Percentiles rank a stretch among this genome's conserved stretches.
These are phyloP conservation scores for Vigna hirtella DNA, from an alignment of 306 rosid genomes.

Conservation along the genomic window DNA sequence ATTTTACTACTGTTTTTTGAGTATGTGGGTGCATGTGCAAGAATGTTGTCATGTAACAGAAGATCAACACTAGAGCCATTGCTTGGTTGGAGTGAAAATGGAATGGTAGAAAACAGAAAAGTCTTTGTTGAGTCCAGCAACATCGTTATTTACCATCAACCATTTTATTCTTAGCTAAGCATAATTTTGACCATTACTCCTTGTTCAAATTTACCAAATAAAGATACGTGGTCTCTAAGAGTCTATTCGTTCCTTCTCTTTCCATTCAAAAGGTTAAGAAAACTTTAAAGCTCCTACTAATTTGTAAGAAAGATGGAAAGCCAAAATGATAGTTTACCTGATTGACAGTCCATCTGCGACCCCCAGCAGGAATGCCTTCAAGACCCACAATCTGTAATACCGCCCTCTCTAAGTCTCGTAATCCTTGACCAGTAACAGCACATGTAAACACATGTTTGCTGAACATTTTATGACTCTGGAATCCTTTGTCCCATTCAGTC, in stretches of 20 bases:
- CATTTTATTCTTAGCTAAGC: constrained; percentile 13
- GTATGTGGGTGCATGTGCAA: background rate
- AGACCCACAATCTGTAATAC: constrained; percentile 84
- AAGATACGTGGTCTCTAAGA: constrained; percentile 9
- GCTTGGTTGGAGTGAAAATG: constrained; percentile 33
- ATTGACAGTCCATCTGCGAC: constrained; percentile 90
- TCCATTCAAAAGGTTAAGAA: constrained; percentile 18
- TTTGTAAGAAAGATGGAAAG: background rate
- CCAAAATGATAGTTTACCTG: constrained; percentile 59
- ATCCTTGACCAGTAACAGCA: constrained; percentile 93
- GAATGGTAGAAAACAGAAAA: background rate
- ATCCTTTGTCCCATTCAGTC: constrained; percentile 51
- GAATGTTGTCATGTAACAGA: background rate
- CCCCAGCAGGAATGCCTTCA: constrained; percentile 67
- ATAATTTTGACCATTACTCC: constrained; percentile 5
- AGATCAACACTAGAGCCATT: background rate
- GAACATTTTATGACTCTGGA: constrained; percentile 47
- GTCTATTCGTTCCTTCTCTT: constrained; percentile 17
- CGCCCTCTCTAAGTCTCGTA: constrained; percentile 75
- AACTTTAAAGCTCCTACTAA: background rate
- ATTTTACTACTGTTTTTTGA: background rate
- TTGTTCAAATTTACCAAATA: constrained; percentile 15
- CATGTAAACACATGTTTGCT: constrained; percentile 77
- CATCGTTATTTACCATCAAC: constrained; percentile 4
- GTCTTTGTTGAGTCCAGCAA: background rate